These are phyloP conservation scores for Zizania latifolia DNA, from an alignment of 176 grass and related monocot species.

Conservation along the genomic window DNA sequence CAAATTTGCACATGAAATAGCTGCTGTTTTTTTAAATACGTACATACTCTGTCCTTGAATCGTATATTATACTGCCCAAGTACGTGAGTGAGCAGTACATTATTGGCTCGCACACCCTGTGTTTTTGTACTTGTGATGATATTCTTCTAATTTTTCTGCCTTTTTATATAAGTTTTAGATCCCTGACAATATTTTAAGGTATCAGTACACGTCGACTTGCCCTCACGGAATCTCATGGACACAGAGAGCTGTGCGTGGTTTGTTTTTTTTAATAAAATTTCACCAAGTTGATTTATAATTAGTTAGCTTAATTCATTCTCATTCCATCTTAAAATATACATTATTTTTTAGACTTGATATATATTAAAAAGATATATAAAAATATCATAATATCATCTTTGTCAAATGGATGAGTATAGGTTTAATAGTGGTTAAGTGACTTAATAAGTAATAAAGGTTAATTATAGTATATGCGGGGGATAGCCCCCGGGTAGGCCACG, in stretches of 20 bases:
- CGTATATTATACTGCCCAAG: neutral
- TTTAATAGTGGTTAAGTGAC: too few relatives aligned
- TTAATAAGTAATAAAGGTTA: too few relatives aligned
- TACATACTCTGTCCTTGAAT: neutral
- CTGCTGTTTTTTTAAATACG: slow-evolving; percentile 14
- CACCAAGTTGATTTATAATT: neutral
- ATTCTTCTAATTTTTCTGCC: neutral
- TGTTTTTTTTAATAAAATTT: neutral
- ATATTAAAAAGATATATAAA: too few relatives aligned
- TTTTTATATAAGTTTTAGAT: slow-evolving; percentile 5
- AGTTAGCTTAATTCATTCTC: neutral
- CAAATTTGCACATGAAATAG: slow-evolving; percentile 6
- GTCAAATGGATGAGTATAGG: too few relatives aligned
- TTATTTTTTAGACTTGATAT: too few relatives aligned
- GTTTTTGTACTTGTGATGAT: slow-evolving; percentile 32
- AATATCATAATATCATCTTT: too few relatives aligned
- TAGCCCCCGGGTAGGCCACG: too few relatives aligned
- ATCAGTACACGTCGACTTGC: slow-evolving; percentile 23
- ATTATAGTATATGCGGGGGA: too few relatives aligned
- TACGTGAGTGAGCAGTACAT: too few relatives aligned
- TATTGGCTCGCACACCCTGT: slow-evolving; percentile 36
- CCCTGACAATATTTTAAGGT: slow-evolving; percentile 28
- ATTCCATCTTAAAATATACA: too few relatives aligned
- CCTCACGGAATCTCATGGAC: too few relatives aligned
- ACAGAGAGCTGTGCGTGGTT: neutral